Percentiles rank a stretch among this genome's conserved stretches.
Conservation (phyloP, 2,329 filamentous ascomycete genomes). For the Ceratocystis colombiana region DNA sequence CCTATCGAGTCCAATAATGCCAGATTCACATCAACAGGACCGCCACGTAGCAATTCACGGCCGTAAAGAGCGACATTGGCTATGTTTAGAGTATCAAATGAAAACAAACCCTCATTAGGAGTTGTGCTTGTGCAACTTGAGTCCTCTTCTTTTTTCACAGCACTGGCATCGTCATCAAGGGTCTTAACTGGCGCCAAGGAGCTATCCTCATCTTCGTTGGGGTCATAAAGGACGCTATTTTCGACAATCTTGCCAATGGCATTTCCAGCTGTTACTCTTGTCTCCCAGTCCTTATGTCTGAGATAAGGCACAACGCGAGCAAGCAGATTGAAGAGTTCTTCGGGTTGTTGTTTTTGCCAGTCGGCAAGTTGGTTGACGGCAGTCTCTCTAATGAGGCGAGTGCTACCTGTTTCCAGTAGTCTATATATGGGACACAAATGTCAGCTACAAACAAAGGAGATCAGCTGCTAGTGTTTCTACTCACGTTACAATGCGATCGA, state of each 20-base stretch:
- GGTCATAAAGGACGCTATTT: conserved; percentile 78
- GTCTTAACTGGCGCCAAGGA: conserved; percentile 7
- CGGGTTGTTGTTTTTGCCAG: conserved; percentile 94
- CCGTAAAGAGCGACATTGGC: conserved; percentile 71
- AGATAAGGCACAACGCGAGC: conserved; percentile 92
- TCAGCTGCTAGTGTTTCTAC: conserved; percentile 34
- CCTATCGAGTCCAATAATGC: conserved; percentile 71
- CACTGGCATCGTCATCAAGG: conserved; percentile 31
- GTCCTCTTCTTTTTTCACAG: conserved; percentile 55
- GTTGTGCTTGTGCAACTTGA: not conserved
- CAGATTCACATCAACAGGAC: conserved; percentile 75
- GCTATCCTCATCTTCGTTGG: conserved; percentile 59
- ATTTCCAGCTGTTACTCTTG: conserved; percentile 81
- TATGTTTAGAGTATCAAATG: conserved; percentile 66
- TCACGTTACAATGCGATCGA: conserved; percentile 80
- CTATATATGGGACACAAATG: conserved; percentile 39
- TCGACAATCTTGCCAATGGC: conserved; percentile 90
- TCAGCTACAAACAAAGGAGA: not conserved
- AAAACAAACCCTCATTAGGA: conserved; percentile 31
- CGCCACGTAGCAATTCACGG: conserved; percentile 72
- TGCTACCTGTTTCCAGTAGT: conserved; percentile 94
- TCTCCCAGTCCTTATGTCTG: conserved; percentile 94
- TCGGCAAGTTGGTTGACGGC: conserved; percentile 94
- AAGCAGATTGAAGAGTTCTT: conserved; percentile 92
- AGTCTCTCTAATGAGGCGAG: conserved; percentile 88